Conservation (phyloP, 768 basidiomycete species). For the Boletus insuetus region DNA sequence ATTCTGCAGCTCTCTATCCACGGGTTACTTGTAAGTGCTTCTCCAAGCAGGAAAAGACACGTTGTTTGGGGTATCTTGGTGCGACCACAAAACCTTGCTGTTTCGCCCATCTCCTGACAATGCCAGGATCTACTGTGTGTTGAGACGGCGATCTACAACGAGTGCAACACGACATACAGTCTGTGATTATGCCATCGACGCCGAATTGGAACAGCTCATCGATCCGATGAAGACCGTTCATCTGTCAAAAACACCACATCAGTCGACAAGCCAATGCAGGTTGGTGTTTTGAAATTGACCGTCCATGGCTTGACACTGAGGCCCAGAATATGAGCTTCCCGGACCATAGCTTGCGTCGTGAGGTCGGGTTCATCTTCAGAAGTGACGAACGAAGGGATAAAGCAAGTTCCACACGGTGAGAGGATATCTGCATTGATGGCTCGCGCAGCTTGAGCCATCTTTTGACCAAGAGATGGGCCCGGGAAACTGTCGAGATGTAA, state of each 20-base stretch:
- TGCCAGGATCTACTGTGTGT: slow-evolving; percentile 44
- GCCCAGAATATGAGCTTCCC: slow-evolving; percentile 59
- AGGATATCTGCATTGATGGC: slow-evolving; percentile 63
- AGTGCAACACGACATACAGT: slow-evolving; percentile 40
- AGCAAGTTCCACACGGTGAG: slow-evolving; percentile 52
- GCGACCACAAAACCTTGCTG: slow-evolving; percentile 52
- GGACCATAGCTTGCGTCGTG: slow-evolving; percentile 66
- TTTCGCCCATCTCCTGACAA: slow-evolving; percentile 55
- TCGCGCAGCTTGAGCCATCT: slow-evolving; percentile 67
- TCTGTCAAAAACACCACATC: slow-evolving; percentile 34
- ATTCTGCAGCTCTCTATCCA: not conserved
- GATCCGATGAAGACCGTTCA: slow-evolving; percentile 58
- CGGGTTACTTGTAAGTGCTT: slow-evolving; percentile 33
- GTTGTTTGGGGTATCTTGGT: slow-evolving; percentile 55
- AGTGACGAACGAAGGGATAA: slow-evolving; percentile 43
- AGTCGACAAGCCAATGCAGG: not conserved
- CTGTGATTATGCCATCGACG: slow-evolving; percentile 77
- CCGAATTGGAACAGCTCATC: slow-evolving; percentile 60
- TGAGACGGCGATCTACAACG: not conserved
- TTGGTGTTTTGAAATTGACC: slow-evolving; percentile 36
- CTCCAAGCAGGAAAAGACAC: slow-evolving; percentile 60
- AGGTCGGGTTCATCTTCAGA: slow-evolving; percentile 49
- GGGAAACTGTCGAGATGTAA: slow-evolving; percentile 60
- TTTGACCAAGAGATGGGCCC: slow-evolving; percentile 54
- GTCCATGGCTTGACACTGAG: slow-evolving; percentile 74